Conservation (phyloP, 202 grass and related monocot species). For the Setaria viridis region DNA sequence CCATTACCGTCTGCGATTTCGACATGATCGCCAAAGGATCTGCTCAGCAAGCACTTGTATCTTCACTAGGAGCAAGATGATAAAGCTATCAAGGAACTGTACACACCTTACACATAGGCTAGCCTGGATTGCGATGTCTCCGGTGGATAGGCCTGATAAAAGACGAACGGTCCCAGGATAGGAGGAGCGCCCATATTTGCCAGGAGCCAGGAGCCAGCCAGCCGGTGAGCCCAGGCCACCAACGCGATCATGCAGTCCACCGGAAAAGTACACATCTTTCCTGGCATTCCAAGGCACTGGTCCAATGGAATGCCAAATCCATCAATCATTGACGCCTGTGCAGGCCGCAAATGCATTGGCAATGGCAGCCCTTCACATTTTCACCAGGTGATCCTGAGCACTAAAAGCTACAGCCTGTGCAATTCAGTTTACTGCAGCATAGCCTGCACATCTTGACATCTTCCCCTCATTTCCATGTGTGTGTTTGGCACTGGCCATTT, state of each 20-base stretch:
- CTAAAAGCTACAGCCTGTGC: constrained; percentile 19
- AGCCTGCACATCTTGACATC: constrained; percentile 15
- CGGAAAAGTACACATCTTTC: constrained; percentile 54
- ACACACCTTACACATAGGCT: background rate
- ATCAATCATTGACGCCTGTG: constrained; percentile 75
- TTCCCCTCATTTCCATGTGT: constrained; percentile 34
- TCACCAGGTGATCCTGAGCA: constrained; percentile 31
- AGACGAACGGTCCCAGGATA: constrained; percentile 49
- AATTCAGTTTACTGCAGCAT: constrained; percentile 43
- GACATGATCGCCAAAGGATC: background rate
- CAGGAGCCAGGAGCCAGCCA: background rate
- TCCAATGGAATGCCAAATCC: constrained; percentile 57
- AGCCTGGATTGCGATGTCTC: constrained; percentile 42
- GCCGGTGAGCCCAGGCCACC: constrained; percentile 20
- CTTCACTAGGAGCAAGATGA: background rate
- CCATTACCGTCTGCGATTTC: background rate
- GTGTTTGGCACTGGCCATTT: constrained; percentile 25
- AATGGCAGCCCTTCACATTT: constrained; percentile 13
- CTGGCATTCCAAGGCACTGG: constrained; percentile 59
- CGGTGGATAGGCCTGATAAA: constrained; percentile 41
- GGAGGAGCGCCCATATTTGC: constrained; percentile 54
- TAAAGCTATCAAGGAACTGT: background rate
- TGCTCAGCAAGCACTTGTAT: background rate
- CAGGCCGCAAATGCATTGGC: background rate
- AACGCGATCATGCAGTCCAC: constrained; percentile 22